Evolutionary conservation across 2,329 filamentous ascomycete genomes (phyloP), one percentile per base, ranked within the genome.

Genomic region (Plenodomus biglobosus): DNA sequence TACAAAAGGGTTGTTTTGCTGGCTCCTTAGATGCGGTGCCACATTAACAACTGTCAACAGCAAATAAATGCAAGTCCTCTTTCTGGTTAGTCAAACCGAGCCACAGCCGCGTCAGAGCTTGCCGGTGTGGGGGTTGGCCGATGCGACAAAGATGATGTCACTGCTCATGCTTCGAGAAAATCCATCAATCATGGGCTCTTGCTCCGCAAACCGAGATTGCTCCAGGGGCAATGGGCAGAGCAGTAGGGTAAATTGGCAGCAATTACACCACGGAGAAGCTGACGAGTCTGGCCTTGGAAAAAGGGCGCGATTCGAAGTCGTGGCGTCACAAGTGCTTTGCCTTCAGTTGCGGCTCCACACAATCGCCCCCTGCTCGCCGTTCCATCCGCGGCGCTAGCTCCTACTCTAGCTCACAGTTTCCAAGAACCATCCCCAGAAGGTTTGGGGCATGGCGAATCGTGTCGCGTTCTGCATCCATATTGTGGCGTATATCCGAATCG

Each of bases 91-190:
- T 5, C 18, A 38, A 35, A 16, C 40, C 17, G 37, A 42, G 41
- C 41, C 36, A 42, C 35, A 36, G 17, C 35, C 22, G 37, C 27
- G 34, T 47, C 17, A 27, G 42, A 32, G 27, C 27, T 7, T 8
- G 27, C 27, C 6, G 27, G 27, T 11, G 35, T 42, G 37, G 50
- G 48, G 51, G 48, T 47, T 43, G 42, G 15, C 20, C 24, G 30
- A 30, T 38, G 10, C 40, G 38, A 34, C 40, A 48, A 34, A 34
- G 8, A 41, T 36, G 44, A 19, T 16, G 24, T 30, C 38, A 40
- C 30, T 41, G 42, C 35, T 44, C 35, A 37, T 37, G 16, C 18
- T 37, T 11, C 27, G 6, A 32, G 27, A 32, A 20, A 3, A 37
- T 37, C 15, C 16, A 18, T 17, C 35, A 37, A 37, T 32, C 27